These are phyloP conservation scores for Cephaloascus albidus DNA, from an alignment of 805 yeast species.

Conservation along the genomic window DNA sequence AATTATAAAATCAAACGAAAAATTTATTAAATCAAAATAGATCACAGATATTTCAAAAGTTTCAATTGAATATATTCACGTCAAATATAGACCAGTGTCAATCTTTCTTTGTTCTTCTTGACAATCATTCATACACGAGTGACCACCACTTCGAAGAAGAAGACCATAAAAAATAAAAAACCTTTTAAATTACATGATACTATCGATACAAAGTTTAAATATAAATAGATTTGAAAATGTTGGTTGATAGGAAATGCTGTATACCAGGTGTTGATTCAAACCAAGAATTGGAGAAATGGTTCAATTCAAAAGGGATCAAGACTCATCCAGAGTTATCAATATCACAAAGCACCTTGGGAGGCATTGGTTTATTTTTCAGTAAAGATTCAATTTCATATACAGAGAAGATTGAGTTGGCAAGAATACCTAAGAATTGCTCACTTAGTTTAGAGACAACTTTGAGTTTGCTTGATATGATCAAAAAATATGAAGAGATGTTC, in stretches of 20 bases:
- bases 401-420: conserved; percentile 19
- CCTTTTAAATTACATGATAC: too few species aligned
- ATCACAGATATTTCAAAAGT: conserved; percentile 11
- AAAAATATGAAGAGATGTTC: conserved; percentile 6
- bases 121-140: too few species aligned
- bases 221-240: neutral
- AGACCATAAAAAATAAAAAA: too few species aligned
- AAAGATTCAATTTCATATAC: neutral
- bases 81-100: too few species aligned
- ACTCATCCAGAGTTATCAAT: neutral
- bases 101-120: too few species aligned
- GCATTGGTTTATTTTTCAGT: conserved; percentile 24
- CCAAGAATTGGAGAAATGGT: neutral
- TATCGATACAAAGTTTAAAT: too few species aligned
- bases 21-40: conserved; percentile 5
- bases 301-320: neutral
- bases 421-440: conserved; percentile 23
- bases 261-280: neutral
- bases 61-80: conserved; percentile 5
- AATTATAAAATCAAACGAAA: conserved; percentile 6
- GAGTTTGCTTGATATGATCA: conserved; percentile 7
- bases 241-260: neutral
- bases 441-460: conserved; percentile 21
- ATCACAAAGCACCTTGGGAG: conserved; percentile 10
- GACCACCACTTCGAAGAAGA: too few species aligned